Base-by-base conservation (phyloP, 768 basidiomycete species). In the Russula dissimulans region DNA sequence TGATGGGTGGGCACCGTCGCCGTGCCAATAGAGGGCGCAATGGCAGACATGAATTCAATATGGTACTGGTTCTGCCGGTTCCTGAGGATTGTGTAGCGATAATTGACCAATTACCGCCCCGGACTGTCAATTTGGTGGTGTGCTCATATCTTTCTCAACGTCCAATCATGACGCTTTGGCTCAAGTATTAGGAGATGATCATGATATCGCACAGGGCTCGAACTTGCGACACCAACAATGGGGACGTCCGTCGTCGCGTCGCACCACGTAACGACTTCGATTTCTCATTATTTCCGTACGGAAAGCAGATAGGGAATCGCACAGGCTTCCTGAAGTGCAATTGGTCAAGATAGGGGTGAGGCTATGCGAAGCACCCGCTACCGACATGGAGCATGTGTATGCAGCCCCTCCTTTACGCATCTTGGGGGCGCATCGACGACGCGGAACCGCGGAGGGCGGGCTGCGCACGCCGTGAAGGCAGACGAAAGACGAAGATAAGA, bases 371-470 rank as follows among this genome's bases (percentile, higher is more conserved):
- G 39, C 52, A 42, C 45, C 17, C 41, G 8, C 34, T 38, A 12
- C 44, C 9, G 12, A 46, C 43, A 26, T 26, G 18, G 36, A 12
- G 10, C 8, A 14, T 41, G 15, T 7, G 34, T 10, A 14, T 47
- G 15, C 29, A 5, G 9, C 18, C 46, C 22, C 22, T 26, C 22
- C 22, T 26, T 26, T 26, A 26, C 22, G 22, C 22, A 26, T 2
- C 22, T 26, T 32, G 18, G 31, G 32, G 31, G 41, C n/a, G 41
- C n/a, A n/a, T 44, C 45, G 59, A 53, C 31, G 57, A 53, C 36
- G 17, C 15, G 44, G 45, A 4, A 26, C 59, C 59, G 59, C 59
- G 59, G 59, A 60, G 34, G 47, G 47, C 59, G 59, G 59, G 34
- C 47, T 55, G 34, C 12, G 18, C 9, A 45, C 48, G 59, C 59